These are phyloP conservation scores for Suillus cothurnatus DNA, from an alignment of 768 basidiomycete species.

Conservation along the genomic window DNA sequence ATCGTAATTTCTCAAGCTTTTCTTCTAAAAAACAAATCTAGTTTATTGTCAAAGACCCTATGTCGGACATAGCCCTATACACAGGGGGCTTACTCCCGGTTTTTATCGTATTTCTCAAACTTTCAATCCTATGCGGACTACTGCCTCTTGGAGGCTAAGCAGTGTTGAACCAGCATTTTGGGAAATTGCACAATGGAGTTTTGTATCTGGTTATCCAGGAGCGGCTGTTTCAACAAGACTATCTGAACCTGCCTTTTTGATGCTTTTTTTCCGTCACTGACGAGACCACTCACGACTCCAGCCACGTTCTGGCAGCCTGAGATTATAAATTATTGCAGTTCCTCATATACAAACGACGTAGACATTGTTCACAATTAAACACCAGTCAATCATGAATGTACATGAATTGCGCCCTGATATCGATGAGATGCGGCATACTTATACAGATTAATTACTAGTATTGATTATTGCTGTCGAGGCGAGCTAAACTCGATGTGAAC, in stretches of 20 bases:
- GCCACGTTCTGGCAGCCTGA: neutral
- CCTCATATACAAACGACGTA: neutral
- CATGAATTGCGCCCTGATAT: neutral
- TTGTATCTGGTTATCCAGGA: neutral
- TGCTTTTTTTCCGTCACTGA: neutral
- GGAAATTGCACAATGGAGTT: neutral
- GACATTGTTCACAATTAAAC: neutral
- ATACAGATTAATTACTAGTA: too few species aligned
- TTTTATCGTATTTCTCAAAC: too few species aligned
- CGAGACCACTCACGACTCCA: neutral
- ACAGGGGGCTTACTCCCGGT: too few species aligned
- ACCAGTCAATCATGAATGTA: neutral
- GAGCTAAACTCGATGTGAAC: too few species aligned
- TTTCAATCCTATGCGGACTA: too few species aligned
- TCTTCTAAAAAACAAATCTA: too few species aligned
- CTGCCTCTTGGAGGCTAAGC: neutral
- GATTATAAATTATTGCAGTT: neutral
- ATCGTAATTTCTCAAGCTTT: too few species aligned
- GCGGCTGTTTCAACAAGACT: neutral
- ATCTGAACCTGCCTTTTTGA: neutral
- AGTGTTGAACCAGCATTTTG: neutral
- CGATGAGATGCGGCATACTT: neutral
- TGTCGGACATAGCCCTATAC: too few species aligned
- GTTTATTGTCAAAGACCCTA: too few species aligned
- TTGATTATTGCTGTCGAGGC: too few species aligned